These are phyloP conservation scores for Taphrina pruni DNA, from an alignment of 1,139 yeast genomes.

Conservation along the genomic window DNA sequence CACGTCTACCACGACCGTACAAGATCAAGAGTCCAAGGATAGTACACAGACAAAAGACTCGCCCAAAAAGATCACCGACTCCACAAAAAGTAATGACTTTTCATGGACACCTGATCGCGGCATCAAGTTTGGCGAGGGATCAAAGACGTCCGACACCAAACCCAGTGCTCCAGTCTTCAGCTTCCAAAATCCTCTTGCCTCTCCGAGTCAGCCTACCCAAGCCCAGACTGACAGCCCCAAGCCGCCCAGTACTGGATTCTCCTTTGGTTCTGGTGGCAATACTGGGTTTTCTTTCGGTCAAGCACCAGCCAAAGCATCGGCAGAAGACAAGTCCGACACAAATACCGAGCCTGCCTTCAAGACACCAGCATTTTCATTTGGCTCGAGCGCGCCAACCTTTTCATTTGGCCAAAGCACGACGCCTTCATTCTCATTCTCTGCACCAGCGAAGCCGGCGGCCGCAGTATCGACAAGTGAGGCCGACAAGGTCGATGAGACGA, in stretches of 20 bases:
- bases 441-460: slow-evolving; percentile 6
- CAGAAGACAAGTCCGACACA: slow-evolving; percentile 1
- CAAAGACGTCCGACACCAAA: slow-evolving; percentile 45
- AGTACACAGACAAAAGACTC: background rate
- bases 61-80: slow-evolving; percentile 10
- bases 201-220: slow-evolving; percentile 17
- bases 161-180: slow-evolving; percentile 30
- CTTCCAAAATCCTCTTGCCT: slow-evolving; percentile 41
- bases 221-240: slow-evolving; percentile 1
- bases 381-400: slow-evolving; percentile 27
- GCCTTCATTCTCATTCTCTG: slow-evolving; percentile 31
- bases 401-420: slow-evolving; percentile 17
- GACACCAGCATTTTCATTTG: slow-evolving; percentile 27
- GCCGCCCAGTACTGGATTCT: slow-evolving; percentile 21
- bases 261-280: slow-evolving; percentile 11
- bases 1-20: background rate
- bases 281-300: slow-evolving; percentile 31
- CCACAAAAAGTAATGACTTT: slow-evolving; percentile 32
- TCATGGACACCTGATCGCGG: slow-evolving; percentile 53
- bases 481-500: background rate
- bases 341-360: background rate
- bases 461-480: background rate
- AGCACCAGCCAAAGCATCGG: slow-evolving; percentile 13
- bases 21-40: slow-evolving; percentile 1
- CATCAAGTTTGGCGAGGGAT: slow-evolving; percentile 50